Conservation (phyloP, 306 rosid genomes). For the Vachellia pachyceras region DNA sequence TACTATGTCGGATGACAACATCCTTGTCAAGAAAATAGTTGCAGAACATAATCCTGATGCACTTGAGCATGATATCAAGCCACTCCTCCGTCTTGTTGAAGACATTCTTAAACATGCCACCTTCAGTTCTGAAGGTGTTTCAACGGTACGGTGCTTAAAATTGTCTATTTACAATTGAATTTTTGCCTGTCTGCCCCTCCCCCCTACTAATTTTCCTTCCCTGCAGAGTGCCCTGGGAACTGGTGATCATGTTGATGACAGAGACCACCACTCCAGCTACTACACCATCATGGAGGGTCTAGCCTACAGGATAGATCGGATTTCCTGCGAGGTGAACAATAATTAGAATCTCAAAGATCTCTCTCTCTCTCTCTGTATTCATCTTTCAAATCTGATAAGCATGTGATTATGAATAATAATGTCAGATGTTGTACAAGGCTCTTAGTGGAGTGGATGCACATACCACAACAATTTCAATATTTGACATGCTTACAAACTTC, state of each 20-base stretch:
- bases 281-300: conserved; percentile 49
- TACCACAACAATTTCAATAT: conserved; percentile 47
- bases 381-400: conserved; percentile 1
- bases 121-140: conserved; percentile 33
- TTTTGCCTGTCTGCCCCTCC: conserved; percentile 19
- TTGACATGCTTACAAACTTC: conserved; percentile 48
- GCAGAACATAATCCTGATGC: conserved; percentile 58
- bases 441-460: conserved; percentile 53
- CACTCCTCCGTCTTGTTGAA: conserved; percentile 63
- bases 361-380: background rate
- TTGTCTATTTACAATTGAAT: background rate
- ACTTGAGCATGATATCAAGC: conserved; percentile 48
- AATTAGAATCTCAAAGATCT: background rate
- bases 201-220: conserved; percentile 15
- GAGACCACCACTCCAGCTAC: conserved; percentile 40
- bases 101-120: conserved; percentile 55
- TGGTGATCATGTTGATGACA: conserved; percentile 48
- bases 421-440: conserved; percentile 55
- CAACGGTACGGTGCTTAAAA: conserved; percentile 36
- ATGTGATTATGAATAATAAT: conserved; percentile 30
- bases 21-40: conserved; percentile 51
- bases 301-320: conserved; percentile 57
- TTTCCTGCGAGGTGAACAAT: conserved; percentile 57
- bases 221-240: conserved; percentile 44
- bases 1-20: conserved; percentile 51